These are phyloP conservation scores for Monilinia aucupariae DNA, from an alignment of 2,329 filamentous ascomycete genomes.

Conservation along the genomic window DNA sequence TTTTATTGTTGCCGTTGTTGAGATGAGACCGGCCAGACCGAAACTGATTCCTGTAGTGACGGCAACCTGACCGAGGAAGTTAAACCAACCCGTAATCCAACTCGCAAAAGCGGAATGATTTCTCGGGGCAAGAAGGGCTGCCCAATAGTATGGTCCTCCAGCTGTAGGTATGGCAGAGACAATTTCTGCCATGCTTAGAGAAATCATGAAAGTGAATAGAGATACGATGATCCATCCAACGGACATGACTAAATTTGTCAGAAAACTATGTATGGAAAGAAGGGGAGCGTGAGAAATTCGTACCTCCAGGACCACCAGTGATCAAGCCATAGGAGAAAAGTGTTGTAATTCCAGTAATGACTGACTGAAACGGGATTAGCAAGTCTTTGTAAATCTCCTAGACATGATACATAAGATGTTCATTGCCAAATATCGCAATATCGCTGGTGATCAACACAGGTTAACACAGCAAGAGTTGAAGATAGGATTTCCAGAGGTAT, in stretches of 20 bases:
- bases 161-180: conserved; percentile 54
- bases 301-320: conserved; percentile 51
- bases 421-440: too few species aligned
- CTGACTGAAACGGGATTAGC: conserved; percentile 41
- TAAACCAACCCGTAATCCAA: conserved; percentile 47
- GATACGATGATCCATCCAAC: conserved; percentile 51
- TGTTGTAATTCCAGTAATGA: conserved; percentile 55
- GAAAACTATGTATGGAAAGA: background rate
- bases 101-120: conserved; percentile 41
- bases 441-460: background rate
- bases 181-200: conserved; percentile 53
- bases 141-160: conserved; percentile 57
- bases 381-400: conserved; percentile 4
- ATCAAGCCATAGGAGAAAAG: conserved; percentile 52
- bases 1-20: conserved; percentile 42
- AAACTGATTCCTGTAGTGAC: conserved; percentile 46
- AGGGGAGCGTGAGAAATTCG: conserved; percentile 32
- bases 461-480: background rate
- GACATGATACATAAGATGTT: background rate
- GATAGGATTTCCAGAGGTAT: background rate
- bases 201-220: conserved; percentile 51
- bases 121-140: conserved; percentile 49
- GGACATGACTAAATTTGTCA: conserved; percentile 43
- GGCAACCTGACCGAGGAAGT: conserved; percentile 45
- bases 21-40: conserved; percentile 43